Evolutionary conservation across 768 basidiomycete species (phyloP).

Genomic region (Hysterangium stoloniferum): DNA sequence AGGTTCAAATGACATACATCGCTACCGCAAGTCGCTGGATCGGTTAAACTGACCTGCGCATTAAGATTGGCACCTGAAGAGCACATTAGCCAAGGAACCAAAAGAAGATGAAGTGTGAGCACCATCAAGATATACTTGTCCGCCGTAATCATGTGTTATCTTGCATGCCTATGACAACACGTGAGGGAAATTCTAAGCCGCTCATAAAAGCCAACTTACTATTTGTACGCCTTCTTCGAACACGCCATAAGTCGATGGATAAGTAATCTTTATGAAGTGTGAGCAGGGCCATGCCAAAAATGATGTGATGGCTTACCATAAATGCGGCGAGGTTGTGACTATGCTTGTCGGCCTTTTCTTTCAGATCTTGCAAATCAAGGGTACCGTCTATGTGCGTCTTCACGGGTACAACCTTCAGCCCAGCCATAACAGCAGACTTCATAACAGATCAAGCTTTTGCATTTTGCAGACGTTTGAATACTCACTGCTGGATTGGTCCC

Average conservation of each 20-base stretch:
- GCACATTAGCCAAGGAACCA: neutral
- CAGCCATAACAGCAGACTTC: conserved; percentile 94
- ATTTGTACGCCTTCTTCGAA: conserved; percentile 88
- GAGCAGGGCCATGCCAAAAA: too few relatives aligned
- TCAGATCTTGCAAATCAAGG: conserved; percentile 81
- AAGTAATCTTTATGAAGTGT: conserved; percentile 63
- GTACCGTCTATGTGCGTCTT: conserved; percentile 84
- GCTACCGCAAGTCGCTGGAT: conserved; percentile 90
- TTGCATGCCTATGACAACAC: conserved; percentile 80
- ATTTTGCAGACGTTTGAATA: conserved; percentile 6
- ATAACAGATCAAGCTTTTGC: neutral
- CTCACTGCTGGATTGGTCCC: conserved; percentile 96
- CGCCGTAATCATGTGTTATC: conserved; percentile 90
- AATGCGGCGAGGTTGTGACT: conserved; percentile 90
- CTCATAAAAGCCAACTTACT: conserved; percentile 32
- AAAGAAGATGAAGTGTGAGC: neutral
- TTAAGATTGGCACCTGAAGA: conserved; percentile 78
- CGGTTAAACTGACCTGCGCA: conserved; percentile 88
- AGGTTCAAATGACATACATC: conserved; percentile 98
- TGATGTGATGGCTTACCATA: conserved; percentile 56
- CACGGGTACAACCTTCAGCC: conserved; percentile 92
- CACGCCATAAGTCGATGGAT: conserved; percentile 96
- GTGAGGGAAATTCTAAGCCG: too few relatives aligned
- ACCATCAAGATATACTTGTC: conserved; percentile 97
- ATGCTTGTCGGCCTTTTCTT: conserved; percentile 81